Conservation (phyloP, 805 yeast genomes). For the Kodamaea neixiangensis region DNA sequence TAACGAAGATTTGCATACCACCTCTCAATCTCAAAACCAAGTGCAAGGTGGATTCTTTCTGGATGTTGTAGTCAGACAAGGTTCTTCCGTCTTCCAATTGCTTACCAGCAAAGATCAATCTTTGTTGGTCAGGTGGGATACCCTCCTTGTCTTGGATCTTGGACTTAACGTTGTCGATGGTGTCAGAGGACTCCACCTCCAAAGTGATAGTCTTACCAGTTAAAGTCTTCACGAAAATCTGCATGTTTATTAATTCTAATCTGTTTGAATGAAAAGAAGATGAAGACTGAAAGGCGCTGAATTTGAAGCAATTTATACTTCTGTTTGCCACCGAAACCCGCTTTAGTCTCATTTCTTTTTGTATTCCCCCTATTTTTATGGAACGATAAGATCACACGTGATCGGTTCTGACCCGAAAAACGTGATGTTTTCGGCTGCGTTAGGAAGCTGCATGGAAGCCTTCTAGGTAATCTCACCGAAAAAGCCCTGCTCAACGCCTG, state of each 20-base stretch:
- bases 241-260: constrained; percentile 49
- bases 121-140: constrained; percentile 99
- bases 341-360: background rate
- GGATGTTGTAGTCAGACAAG: constrained; percentile 98
- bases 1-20: constrained; percentile 96
- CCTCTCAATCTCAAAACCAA: constrained; percentile 98
- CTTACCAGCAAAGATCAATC: constrained; percentile 99
- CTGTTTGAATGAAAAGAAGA: background rate
- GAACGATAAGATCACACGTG: background rate
- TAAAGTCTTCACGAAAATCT: constrained; percentile 98
- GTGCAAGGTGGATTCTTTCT: constrained; percentile 97
- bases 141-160: constrained; percentile 99
- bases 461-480: background rate
- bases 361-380: background rate
- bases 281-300: background rate
- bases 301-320: constrained; percentile 7
- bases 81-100: constrained; percentile 99
- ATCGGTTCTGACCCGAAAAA: background rate
- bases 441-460: background rate
- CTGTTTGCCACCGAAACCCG: constrained; percentile 9
- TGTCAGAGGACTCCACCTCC: constrained; percentile 98
- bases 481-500: background rate
- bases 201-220: constrained; percentile 99
- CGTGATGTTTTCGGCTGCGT: background rate
- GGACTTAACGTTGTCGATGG: constrained; percentile 97